A percentile compares a stretch with the other conserved stretches of the same genome.
Evolutionary conservation across 1,139 yeast genomes (phyloP).

Genomic region (Suhomyces anneliseae): DNA sequence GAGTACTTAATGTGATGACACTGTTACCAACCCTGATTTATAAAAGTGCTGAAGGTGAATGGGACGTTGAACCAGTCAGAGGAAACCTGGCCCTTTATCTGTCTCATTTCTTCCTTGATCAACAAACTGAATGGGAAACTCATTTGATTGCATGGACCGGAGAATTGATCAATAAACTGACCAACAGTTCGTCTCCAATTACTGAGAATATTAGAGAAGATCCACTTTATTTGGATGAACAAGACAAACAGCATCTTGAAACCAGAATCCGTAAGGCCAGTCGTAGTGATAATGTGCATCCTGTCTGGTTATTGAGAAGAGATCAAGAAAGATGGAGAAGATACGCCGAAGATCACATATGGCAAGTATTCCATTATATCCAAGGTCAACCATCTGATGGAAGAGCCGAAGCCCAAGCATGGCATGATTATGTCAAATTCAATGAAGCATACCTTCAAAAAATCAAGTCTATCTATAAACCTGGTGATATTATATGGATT

Average conservation of each 20-base stretch:
- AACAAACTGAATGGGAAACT: constrained; percentile 79
- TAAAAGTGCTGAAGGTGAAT: constrained; percentile 34
- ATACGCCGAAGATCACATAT: constrained; percentile 85
- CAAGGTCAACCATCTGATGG: constrained; percentile 69
- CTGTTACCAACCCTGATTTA: constrained; percentile 64
- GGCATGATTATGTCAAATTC: constrained; percentile 88
- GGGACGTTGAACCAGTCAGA: constrained; percentile 64
- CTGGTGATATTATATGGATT: constrained; percentile 94
- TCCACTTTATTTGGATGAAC: constrained; percentile 59
- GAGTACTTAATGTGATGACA: constrained; percentile 69
- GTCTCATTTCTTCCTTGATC: constrained; percentile 62
- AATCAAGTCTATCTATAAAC: constrained; percentile 68
- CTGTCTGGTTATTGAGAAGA: constrained; percentile 79
- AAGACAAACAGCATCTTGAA: constrained; percentile 54
- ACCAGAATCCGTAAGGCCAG: constrained; percentile 42
- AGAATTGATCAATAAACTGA: constrained; percentile 55
- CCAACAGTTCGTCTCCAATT: constrained; percentile 17
- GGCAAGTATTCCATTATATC: constrained; percentile 96
- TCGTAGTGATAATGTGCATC: constrained; percentile 60
- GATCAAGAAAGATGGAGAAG: constrained; percentile 80
- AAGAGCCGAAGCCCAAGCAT: constrained; percentile 69
- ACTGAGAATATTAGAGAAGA: constrained; percentile 46
- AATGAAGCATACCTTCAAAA: constrained; percentile 88
- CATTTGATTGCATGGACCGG: constrained; percentile 96
- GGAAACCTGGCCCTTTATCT: constrained; percentile 88